Evolutionary conservation across 352 stramenopile genomes (phyloP), one percentile per base, ranked within the genome.

Genomic region (Phytopythium ostracodes): DNA sequence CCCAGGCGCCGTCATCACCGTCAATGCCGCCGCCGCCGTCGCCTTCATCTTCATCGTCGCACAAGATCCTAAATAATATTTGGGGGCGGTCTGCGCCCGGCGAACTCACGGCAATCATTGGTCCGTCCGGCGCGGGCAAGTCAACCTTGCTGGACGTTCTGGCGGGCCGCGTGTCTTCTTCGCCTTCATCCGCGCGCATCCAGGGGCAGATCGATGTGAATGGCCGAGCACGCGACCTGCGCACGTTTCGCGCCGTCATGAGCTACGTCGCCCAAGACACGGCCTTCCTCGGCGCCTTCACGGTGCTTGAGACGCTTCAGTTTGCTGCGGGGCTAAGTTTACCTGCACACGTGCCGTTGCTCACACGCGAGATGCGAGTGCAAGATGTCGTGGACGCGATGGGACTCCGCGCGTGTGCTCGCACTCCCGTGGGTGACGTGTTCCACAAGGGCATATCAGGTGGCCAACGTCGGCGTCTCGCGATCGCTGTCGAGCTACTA

Each of bases 401-500:
- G 79, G 84, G 82, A 0, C 64, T 94, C 12, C 70, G 76, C 3
- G 64, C 58, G 11, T 91, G 76, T 33, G 69, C 72, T 38, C 52
- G 73, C 50, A 94, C 88, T 10, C 72, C 74, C 43, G 84, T 96
- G 0, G 90, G 89, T 17, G 88, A 94, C 64, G 64, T 96, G 4
- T 96, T 96, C 54, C 75, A 86, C 65, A 89, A 94, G 65, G 91
- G 89, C 0, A 81, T 97, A 44, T 91, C 81, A 0, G 74, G 91
- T 77, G 77, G 91, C 77, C 76, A 99, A 67, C 83, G 85, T 46
- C 98, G 98, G 66, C 70, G 95, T 20, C 77, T 98, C 18, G 91
- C 89, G 2, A 98, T 99, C 62, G 96, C 84, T 6, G 71, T 97
- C 18, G 94, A 99, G 73, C 70, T 99, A 38, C 85, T 98, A 0